Conservation (phyloP, 2,329 filamentous ascomycete genomes). For the Penicillium frequentans region DNA sequence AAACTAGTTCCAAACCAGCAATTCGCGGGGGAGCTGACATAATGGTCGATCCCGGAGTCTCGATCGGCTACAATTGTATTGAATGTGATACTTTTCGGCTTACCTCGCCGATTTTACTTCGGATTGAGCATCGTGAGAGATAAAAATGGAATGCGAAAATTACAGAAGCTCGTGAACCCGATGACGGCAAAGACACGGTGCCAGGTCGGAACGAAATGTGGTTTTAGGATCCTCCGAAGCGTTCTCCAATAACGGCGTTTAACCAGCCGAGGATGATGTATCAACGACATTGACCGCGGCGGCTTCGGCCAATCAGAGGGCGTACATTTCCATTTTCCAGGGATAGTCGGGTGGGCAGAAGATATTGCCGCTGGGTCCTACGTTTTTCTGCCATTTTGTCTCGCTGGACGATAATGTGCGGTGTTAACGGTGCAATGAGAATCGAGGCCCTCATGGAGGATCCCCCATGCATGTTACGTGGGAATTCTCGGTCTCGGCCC, state of each 20-base stretch:
- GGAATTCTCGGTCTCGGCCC: slow-evolving; percentile 10
- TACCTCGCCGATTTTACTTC: slow-evolving; percentile 12
- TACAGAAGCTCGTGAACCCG: not conserved
- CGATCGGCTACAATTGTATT: not conserved
- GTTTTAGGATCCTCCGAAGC: slow-evolving; percentile 8
- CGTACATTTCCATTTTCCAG: slow-evolving; percentile 14
- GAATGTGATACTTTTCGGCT: not conserved
- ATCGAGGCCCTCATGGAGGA: slow-evolving; percentile 4
- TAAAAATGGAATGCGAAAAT: not conserved
- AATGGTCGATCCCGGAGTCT: slow-evolving; percentile 12
- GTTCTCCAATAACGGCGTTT: slow-evolving; percentile 28
- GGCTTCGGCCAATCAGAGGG: slow-evolving; percentile 27
- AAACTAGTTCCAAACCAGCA: not conserved
- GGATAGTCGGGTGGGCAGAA: slow-evolving; percentile 28
- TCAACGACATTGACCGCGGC: slow-evolving; percentile 20
- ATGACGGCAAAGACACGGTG: slow-evolving; percentile 13
- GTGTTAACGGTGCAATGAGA: slow-evolving; percentile 14
- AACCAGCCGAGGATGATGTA: slow-evolving; percentile 29
- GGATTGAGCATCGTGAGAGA: not conserved
- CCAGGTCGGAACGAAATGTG: slow-evolving; percentile 10
- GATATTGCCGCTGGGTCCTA: slow-evolving; percentile 32
- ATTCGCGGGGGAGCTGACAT: slow-evolving; percentile 21
- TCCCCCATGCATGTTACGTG: slow-evolving; percentile 6
- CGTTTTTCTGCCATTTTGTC: slow-evolving; percentile 6
- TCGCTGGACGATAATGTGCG: not conserved